Percentiles rank a stretch among this genome's conserved stretches.
Evolutionary conservation across 306 rosid genomes (phyloP).

Genomic region (Cicer judaicum): DNA sequence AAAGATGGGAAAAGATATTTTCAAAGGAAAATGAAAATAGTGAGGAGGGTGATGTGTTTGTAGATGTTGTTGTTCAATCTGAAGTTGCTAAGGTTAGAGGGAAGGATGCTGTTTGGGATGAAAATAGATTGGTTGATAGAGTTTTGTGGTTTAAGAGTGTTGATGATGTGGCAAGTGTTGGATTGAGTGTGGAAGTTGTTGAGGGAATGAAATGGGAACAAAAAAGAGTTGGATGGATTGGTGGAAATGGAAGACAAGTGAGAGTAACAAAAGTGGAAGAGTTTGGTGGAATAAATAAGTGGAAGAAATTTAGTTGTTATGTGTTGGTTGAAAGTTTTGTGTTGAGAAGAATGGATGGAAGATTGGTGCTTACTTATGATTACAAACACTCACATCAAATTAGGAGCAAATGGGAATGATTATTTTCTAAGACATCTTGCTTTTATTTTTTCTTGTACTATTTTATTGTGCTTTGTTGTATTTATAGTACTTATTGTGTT

Average conservation of each 20-base stretch:
- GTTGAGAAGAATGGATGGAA: conserved; percentile 41
- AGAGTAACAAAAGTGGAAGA: conserved; percentile 13
- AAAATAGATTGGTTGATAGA: neutral
- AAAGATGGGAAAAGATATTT: conserved; percentile 60
- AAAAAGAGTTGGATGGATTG: conserved; percentile 34
- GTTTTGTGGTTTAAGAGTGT: conserved; percentile 54
- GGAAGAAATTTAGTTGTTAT: conserved; percentile 54
- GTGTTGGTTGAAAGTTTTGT: conserved; percentile 61
- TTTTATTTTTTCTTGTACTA: no score
- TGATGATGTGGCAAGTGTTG: conserved; percentile 35
- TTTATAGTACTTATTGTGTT: no score
- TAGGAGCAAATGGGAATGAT: conserved; percentile 50
- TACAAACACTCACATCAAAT: conserved; percentile 56
- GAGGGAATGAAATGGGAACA: conserved; percentile 40
- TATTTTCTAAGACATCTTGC: neutral
- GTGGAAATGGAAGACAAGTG: conserved; percentile 8
- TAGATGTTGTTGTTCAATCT: conserved; percentile 53
- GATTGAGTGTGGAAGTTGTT: conserved; percentile 46
- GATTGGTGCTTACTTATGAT: neutral
- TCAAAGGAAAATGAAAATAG: neutral
- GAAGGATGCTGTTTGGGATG: conserved; percentile 38
- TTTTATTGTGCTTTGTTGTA: no score
- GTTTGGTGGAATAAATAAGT: neutral
- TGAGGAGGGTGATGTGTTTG: conserved; percentile 8
- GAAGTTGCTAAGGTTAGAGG: conserved; percentile 46